These are phyloP conservation scores for Colletotrichum cuscutae DNA, from an alignment of 2,329 filamentous ascomycete species.

Conservation along the genomic window DNA sequence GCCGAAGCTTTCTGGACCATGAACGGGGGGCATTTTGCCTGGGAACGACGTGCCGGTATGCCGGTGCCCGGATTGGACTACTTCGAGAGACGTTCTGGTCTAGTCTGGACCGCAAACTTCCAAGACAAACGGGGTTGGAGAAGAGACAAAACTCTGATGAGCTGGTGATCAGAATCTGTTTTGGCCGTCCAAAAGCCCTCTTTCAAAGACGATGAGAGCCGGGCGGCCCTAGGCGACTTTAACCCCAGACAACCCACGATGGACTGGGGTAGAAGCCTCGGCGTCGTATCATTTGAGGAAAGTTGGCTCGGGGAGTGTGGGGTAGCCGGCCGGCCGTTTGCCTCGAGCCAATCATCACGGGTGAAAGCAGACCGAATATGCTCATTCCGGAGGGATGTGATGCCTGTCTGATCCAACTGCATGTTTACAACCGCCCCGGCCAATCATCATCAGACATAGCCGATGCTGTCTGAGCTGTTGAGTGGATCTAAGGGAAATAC, in stretches of 20 bases:
- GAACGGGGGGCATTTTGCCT: constrained; percentile 6
- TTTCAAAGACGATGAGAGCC: neutral
- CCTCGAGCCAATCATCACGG: constrained; percentile 28
- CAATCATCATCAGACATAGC: constrained; percentile 19
- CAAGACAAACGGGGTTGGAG: neutral
- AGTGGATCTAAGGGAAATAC: constrained; percentile 12
- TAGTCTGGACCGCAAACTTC: neutral
- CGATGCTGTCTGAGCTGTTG: constrained; percentile 36
- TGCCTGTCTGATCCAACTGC: constrained; percentile 14
- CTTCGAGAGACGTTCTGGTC: neutral
- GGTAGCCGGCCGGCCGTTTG: constrained; percentile 24
- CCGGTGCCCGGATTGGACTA: neutral
- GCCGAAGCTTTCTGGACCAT: constrained; percentile 1
- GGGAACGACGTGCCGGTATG: constrained; percentile 29
- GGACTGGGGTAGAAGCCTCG: constrained; percentile 7
- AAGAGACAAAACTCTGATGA: neutral
- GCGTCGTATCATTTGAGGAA: constrained; percentile 32
- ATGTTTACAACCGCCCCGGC: constrained; percentile 9
- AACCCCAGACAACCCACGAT: constrained; percentile 32
- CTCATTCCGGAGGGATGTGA: constrained; percentile 9
- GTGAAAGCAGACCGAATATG: constrained; percentile 23
- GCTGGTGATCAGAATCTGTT: neutral
- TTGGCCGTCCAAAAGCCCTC: constrained; percentile 1
- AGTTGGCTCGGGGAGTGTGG: constrained; percentile 30
- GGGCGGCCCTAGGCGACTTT: constrained; percentile 12